Evolutionary conservation across 257 asterid species (phyloP).

Genomic region (Solanum virginianum): DNA sequence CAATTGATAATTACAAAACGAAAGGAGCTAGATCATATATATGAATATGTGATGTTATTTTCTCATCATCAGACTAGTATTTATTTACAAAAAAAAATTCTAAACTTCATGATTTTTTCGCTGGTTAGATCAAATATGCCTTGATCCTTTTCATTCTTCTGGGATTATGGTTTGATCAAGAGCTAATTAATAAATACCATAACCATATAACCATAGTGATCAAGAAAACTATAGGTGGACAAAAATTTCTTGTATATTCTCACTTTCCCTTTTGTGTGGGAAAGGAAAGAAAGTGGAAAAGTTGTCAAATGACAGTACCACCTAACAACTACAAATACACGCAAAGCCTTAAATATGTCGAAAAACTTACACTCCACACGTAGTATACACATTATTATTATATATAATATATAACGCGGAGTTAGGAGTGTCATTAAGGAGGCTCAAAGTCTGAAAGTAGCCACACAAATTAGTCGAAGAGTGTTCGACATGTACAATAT

Average conservation of each 20-base stretch:
- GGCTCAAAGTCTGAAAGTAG: no score
- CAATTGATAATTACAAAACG: no score
- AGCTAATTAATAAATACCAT: background rate
- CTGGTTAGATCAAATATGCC: background rate
- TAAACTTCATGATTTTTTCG: background rate
- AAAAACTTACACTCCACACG: constrained; percentile 23
- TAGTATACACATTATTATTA: background rate
- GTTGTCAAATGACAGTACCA: background rate
- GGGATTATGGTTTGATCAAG: background rate
- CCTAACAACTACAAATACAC: constrained; percentile 26
- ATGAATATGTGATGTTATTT: no score
- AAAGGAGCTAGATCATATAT: no score
- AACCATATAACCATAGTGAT: background rate
- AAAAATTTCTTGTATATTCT: background rate
- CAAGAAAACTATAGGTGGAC: background rate
- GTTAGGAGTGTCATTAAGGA: no score
- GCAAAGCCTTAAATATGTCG: constrained; percentile 81
- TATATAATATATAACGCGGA: background rate
- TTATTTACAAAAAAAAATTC: no score
- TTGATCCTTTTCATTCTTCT: no score
- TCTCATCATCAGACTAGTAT: no score
- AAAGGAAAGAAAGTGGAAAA: background rate
- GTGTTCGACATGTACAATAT: no score
- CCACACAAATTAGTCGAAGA: no score
- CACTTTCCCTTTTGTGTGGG: background rate